phyloP scores from a whole-genome alignment of 306 rosid genomes.

The Prunus fruticosa region DNA sequence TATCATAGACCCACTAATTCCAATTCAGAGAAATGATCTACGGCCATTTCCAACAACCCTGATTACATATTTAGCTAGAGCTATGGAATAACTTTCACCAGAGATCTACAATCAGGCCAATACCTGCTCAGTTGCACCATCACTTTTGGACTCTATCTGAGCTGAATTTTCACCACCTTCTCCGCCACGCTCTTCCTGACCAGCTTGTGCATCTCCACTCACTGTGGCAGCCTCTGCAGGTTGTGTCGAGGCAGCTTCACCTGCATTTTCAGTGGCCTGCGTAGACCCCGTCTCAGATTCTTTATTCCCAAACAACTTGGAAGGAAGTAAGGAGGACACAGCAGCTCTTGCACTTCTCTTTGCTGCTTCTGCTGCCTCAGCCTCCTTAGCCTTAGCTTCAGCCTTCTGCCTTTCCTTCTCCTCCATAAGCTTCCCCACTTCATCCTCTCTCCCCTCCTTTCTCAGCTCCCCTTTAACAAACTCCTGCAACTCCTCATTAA shows the following conservation, averaged over 20 bases:
- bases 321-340: conserved; percentile 69
- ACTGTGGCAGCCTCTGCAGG: conserved; percentile 9
- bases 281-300: conserved; percentile 34
- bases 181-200: conserved; percentile 16
- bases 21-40: neutral
- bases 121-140: conserved; percentile 33
- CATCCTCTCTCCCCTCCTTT: conserved; percentile 86
- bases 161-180: conserved; percentile 19
- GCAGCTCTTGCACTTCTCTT: conserved; percentile 81
- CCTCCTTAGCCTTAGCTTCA: conserved; percentile 93
- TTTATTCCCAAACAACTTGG: conserved; percentile 76
- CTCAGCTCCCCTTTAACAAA: conserved; percentile 75
- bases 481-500: conserved; percentile 75
- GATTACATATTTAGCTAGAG: neutral
- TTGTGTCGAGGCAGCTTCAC: conserved; percentile 10
- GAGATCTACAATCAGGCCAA: conserved; percentile 28
- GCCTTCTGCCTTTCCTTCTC: conserved; percentile 93
- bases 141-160: conserved; percentile 34
- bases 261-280: conserved; percentile 28
- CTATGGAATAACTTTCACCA: conserved; percentile 12
- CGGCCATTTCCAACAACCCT: neutral
- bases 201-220: conserved; percentile 31
- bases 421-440: conserved; percentile 74
- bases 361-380: conserved; percentile 91
- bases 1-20: neutral